Percentiles rank a stretch among this genome's conserved stretches.
Conservation (phyloP, 495 filamentous ascomycete species). For the Xylaria grammica region DNA sequence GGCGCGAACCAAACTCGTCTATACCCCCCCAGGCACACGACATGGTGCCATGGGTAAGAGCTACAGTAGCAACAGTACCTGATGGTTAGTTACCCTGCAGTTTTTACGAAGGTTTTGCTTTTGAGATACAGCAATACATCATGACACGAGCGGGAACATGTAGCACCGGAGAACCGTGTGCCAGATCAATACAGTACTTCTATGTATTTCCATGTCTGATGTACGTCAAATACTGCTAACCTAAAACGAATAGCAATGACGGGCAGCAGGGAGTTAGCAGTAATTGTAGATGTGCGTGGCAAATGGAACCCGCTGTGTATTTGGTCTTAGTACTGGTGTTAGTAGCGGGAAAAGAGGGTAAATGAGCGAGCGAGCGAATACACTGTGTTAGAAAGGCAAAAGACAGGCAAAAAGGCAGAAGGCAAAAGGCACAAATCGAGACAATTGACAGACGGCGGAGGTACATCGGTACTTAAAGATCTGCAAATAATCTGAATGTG, state of each 20-base stretch:
- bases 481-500: conserved; percentile 24
- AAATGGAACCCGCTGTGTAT: conserved; percentile 10
- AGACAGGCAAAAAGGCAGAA: no score
- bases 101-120: not conserved
- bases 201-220: not conserved
- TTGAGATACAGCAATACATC: not conserved
- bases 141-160: not conserved
- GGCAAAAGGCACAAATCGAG: conserved; percentile 2
- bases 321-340: not conserved
- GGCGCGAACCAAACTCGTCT: conserved; percentile 9
- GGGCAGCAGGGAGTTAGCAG: not conserved
- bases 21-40: not conserved
- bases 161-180: not conserved
- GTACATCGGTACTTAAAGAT: conserved; percentile 23
- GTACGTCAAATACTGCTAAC: not conserved
- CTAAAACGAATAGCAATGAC: not conserved
- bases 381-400: conserved; percentile 14
- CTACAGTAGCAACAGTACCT: not conserved
- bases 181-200: not conserved
- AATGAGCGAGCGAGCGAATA: not conserved
- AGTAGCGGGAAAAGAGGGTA: not conserved
- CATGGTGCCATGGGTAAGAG: conserved; percentile 1
- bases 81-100: not conserved
- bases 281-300: conserved; percentile 18
- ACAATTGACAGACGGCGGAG: not conserved